Conservation (phyloP, 139 green algal genomes). For the Chlorella ohadii region DNA sequence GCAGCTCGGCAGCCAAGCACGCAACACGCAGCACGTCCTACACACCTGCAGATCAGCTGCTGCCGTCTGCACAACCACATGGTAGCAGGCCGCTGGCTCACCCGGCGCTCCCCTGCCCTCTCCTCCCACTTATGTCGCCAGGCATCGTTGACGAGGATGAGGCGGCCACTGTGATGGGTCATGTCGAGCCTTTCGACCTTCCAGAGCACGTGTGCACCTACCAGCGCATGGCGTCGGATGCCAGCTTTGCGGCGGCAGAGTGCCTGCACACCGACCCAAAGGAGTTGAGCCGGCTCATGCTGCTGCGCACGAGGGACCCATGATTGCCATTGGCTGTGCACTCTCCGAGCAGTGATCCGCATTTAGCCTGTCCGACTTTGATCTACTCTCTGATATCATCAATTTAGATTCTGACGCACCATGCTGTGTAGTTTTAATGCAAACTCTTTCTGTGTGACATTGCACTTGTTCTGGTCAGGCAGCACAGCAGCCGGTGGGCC, state of each 20-base stretch:
- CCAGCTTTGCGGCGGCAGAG: not conserved
- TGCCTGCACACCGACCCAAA: conserved; percentile 16
- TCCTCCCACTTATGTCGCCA: not conserved
- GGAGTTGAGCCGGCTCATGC: conserved; percentile 4
- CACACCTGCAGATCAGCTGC: not conserved
- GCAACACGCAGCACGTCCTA: too few relatives aligned
- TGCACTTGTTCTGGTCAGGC: too few relatives aligned
- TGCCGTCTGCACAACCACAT: not conserved
- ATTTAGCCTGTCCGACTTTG: too few relatives aligned
- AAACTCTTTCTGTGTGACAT: too few relatives aligned
- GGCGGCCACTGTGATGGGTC: not conserved
- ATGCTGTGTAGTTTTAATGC: too few relatives aligned
- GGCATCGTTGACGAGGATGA: conserved; percentile 1
- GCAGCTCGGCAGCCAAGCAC: too few relatives aligned
- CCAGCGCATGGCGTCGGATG: not conserved
- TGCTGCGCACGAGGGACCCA: not conserved
- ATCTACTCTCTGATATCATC: too few relatives aligned
- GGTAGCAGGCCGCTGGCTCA: too few relatives aligned
- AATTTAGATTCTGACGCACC: too few relatives aligned
- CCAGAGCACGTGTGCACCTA: not conserved
- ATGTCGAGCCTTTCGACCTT: not conserved
- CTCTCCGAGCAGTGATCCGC: too few relatives aligned
- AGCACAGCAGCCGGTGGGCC: too few relatives aligned
- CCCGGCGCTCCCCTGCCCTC: not conserved
- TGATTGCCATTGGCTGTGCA: too few relatives aligned